phyloP scores from a whole-genome alignment of 1,139 yeast species.

The Hyphopichia fennica region DNA sequence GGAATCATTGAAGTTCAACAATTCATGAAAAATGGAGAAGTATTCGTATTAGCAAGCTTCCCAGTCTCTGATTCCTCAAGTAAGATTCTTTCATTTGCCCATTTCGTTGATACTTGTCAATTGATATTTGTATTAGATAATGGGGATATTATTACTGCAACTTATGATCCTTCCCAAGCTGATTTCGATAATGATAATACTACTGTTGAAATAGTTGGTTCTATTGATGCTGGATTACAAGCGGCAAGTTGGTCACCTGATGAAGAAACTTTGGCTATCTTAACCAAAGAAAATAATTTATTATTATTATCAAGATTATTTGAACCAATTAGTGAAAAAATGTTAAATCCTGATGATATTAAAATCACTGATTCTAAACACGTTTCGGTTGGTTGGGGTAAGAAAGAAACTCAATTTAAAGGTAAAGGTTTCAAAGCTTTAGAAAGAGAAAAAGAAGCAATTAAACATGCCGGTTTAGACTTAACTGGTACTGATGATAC shows the following conservation, averaged over 20 bases:
- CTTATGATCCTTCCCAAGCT: constrained; percentile 51
- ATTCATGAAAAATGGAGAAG: constrained; percentile 58
- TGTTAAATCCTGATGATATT: constrained; percentile 62
- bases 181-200: constrained; percentile 57
- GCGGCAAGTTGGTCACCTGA: constrained; percentile 91
- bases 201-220: constrained; percentile 74
- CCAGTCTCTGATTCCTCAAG: constrained; percentile 29
- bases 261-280: constrained; percentile 76
- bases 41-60: constrained; percentile 56
- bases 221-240: constrained; percentile 72
- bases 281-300: constrained; percentile 63
- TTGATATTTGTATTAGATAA: constrained; percentile 59
- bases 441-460: constrained; percentile 31
- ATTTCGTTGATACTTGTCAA: constrained; percentile 65
- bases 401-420: constrained; percentile 92
- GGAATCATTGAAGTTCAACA: constrained; percentile 53
- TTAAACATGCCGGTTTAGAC: constrained; percentile 69
- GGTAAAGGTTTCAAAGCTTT: constrained; percentile 77
- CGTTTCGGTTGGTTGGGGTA: constrained; percentile 99
- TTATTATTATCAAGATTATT: constrained; percentile 72
- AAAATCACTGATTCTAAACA: constrained; percentile 65
- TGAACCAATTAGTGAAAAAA: constrained; percentile 74
- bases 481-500: constrained; percentile 54
- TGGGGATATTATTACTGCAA: constrained; percentile 70
- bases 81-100: constrained; percentile 50